These are phyloP conservation scores for Astraeus odoratus DNA, from an alignment of 768 basidiomycete species.

Conservation along the genomic window DNA sequence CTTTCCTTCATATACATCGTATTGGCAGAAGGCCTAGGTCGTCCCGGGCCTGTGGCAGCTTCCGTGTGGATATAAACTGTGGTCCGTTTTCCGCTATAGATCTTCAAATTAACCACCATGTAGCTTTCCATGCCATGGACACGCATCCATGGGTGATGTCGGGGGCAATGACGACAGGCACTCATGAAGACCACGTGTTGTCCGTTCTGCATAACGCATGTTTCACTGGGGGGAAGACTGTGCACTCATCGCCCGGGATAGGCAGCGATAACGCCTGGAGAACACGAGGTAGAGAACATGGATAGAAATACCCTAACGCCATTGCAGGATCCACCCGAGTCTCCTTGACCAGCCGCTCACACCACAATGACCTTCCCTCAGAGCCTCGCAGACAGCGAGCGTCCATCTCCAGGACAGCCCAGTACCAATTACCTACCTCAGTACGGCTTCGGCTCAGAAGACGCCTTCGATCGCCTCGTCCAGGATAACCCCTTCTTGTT, in stretches of 20 bases:
- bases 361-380: constrained; percentile 21
- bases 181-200: constrained; percentile 21
- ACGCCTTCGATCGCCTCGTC: constrained; percentile 55
- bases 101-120: too few relatives aligned
- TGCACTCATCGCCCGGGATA: constrained; percentile 13
- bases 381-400: constrained; percentile 8
- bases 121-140: background rate
- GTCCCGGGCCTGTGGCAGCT: too few relatives aligned
- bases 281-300: constrained; percentile 22
- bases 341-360: constrained; percentile 5
- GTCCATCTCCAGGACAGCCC: constrained; percentile 10
- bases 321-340: constrained; percentile 6
- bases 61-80: too few relatives aligned
- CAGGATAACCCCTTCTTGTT: constrained; percentile 68
- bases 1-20: too few relatives aligned
- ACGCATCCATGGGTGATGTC: background rate
- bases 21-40: too few relatives aligned
- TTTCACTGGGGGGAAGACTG: constrained; percentile 7
- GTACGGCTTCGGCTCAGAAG: constrained; percentile 62
- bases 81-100: too few relatives aligned
- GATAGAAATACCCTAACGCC: constrained; percentile 23
- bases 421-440: constrained; percentile 45
- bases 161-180: background rate
- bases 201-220: constrained; percentile 5
- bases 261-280: constrained; percentile 27